Evolutionary conservation across 306 rosid species (phyloP).

Genomic region (Fragaria vesca): DNA sequence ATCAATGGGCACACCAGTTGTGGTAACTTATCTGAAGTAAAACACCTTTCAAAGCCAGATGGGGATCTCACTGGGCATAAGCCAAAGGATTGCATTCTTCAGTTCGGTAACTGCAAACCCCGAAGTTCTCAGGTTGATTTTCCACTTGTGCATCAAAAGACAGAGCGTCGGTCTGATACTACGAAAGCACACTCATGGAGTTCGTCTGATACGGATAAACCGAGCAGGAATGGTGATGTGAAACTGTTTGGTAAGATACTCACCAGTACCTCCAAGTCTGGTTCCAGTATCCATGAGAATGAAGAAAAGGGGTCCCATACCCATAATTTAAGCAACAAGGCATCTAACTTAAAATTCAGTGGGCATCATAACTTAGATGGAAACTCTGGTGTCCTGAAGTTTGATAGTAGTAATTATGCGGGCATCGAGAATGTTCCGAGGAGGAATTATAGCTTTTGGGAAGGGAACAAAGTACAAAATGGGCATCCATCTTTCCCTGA

Average conservation of each 20-base stretch:
- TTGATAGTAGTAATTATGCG: constrained; percentile 39
- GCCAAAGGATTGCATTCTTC: constrained; percentile 24
- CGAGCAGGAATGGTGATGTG: constrained; percentile 78
- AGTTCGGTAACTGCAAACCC: constrained; percentile 31
- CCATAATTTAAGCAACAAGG: constrained; percentile 44
- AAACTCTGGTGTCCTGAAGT: constrained; percentile 50
- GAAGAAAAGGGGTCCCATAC: constrained; percentile 44
- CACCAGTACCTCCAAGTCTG: constrained; percentile 51
- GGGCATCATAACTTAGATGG: constrained; percentile 53
- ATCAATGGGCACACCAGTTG: constrained; percentile 44
- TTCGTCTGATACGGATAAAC: constrained; percentile 57
- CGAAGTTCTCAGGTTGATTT: constrained; percentile 38
- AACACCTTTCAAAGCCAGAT: constrained; percentile 23
- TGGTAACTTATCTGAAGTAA: constrained; percentile 35
- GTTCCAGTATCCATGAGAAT: constrained; percentile 38
- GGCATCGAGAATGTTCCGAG: constrained; percentile 65
- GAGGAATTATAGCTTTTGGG: constrained; percentile 67
- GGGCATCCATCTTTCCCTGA: constrained; percentile 68
- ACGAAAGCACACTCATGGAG: constrained; percentile 28
- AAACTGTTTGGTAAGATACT: constrained; percentile 90
- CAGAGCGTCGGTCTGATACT: constrained; percentile 34
- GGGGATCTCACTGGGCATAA: constrained; percentile 17
- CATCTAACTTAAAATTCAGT: constrained; percentile 42
- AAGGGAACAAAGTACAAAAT: constrained; percentile 64
- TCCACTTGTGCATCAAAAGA: constrained; percentile 48